Evolutionary conservation across 192 early-diverging fungal species (phyloP).

Genomic region (Coemansia sp.): DNA sequence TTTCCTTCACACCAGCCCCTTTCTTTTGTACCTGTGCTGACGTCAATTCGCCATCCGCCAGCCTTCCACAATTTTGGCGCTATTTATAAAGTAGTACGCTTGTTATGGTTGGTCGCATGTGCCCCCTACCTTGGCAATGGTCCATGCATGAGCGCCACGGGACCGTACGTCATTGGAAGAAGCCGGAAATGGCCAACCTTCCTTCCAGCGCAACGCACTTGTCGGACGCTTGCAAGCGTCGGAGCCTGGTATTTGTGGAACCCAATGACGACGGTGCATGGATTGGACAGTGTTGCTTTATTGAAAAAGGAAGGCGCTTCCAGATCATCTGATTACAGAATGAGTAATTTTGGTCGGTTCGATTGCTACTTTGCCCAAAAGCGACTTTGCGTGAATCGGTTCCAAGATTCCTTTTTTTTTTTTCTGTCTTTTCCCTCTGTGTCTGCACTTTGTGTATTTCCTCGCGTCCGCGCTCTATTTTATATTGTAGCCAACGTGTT

Average conservation of each 20-base stretch:
- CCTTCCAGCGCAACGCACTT: not conserved
- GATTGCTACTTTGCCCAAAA: not conserved
- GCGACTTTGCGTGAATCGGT: not conserved
- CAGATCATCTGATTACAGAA: not conserved
- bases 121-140: not conserved
- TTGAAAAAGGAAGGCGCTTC: not conserved
- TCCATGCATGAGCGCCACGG: not conserved
- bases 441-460: slow-evolving; percentile 15
- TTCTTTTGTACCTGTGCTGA: not conserved
- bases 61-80: not conserved
- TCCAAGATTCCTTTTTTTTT: slow-evolving; percentile 11
- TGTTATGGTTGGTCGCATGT: not conserved
- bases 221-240: not conserved
- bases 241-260: not conserved
- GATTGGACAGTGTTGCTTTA: not conserved
- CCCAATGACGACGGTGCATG: not conserved
- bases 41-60: not conserved
- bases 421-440: slow-evolving; percentile 8
- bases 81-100: not conserved
- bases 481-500: slow-evolving; percentile 1
- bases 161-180: not conserved
- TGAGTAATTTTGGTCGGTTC: not conserved
- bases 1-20: not conserved
- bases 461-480: not conserved
- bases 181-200: not conserved